Evolutionary conservation across 257 asterid genomes (phyloP), one percentile per base, ranked within the genome.

Genomic region (Lithospermum erythrorhizon): DNA sequence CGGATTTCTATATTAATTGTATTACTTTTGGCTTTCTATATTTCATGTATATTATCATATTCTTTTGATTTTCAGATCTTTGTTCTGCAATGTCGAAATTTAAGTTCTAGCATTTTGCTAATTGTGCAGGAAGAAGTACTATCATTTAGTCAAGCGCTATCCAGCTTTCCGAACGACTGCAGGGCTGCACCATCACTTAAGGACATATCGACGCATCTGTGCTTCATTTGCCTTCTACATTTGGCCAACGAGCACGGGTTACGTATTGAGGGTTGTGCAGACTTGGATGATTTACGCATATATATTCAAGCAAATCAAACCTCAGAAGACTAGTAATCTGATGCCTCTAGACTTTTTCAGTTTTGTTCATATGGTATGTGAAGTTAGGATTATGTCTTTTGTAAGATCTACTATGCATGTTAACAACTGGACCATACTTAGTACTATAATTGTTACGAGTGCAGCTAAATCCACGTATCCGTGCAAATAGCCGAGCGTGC

Each of bases 181-280:
- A 69, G 62, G 64, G 95, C 89, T 25, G 85, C 95, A 41, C 68
- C 83, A 59, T 84, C 91, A 37, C 51, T 72, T 18, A 64, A 53
- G 21, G 95, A 87, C 58, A 83, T 89, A 53, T 93, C 99, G 16
- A 87, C 97, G 2, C 99, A 93, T 72, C 41, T 93, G 74, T 93
- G 95, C 78, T 93, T 89, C 76, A 93, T 93, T 75, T 93, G 99
- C 79, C 67, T 89, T n/a, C 65, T 93, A 74, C 99, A 93, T 78
- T 78, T 93, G 63, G 98, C 99, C 1, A 93, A 93, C 41, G 99
- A 93, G 78, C 96, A 93, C 45, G 95, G 82, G 23, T 55, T 93
- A 61, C 65, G 61, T 60, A 89, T 93, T 37, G 72, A 71, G 49
- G 94, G 86, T 61, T 62, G 66, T 75, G 71, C 84, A 60, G 65